Evolutionary conservation across 2,329 filamentous ascomycete genomes (phyloP).

Genomic region (Fulvia fulva): DNA sequence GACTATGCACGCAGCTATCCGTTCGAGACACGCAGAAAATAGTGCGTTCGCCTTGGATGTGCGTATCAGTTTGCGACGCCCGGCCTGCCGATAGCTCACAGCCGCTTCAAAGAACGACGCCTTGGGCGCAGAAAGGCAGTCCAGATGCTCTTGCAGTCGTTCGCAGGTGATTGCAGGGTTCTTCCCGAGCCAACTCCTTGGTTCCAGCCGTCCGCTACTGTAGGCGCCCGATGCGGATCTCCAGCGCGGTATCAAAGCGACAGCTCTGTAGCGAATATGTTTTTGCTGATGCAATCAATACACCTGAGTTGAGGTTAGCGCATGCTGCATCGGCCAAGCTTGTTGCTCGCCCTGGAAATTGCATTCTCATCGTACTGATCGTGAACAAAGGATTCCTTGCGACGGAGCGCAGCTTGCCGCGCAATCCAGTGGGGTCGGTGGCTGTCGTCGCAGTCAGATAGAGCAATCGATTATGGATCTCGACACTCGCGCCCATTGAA

Average conservation of each 20-base stretch:
- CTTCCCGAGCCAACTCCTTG: conserved; percentile 30
- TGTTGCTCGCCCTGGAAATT: conserved; percentile 17
- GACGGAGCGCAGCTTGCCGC: conserved; percentile 19
- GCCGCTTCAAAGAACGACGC: conserved; percentile 21
- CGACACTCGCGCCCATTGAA: conserved; percentile 14
- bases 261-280: conserved; percentile 28
- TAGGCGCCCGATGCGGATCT: conserved; percentile 28
- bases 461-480: conserved; percentile 16
- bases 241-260: conserved; percentile 27
- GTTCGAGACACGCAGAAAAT: conserved; percentile 33
- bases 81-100: conserved; percentile 16
- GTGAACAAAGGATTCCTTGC: conserved; percentile 23
- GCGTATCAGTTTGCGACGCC: conserved; percentile 24
- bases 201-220: conserved; percentile 32
- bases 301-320: conserved; percentile 21
- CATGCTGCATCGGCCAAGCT: conserved; percentile 16
- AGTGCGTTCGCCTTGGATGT: conserved; percentile 27
- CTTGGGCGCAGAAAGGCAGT: conserved; percentile 19
- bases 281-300: conserved; percentile 22
- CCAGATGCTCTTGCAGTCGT: conserved; percentile 31
- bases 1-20: conserved; percentile 31
- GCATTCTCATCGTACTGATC: conserved; percentile 22
- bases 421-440: conserved; percentile 17
- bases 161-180: conserved; percentile 38
- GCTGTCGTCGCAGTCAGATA: conserved; percentile 22